Conservation (phyloP, 1,284 basidiomycete species). For the Hemileia vastatrix region DNA sequence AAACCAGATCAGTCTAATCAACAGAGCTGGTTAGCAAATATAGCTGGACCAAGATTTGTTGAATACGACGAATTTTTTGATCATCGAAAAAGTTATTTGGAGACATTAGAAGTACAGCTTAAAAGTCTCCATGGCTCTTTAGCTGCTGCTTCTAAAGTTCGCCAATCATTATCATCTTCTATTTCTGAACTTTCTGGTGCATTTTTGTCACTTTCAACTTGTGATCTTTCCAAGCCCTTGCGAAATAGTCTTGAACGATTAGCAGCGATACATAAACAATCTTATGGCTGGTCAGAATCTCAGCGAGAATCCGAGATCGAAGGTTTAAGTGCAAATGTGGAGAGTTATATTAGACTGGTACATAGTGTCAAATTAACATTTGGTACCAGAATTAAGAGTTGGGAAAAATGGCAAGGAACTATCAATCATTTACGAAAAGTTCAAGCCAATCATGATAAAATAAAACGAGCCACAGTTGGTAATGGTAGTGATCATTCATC, state of each 20-base stretch:
- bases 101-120: constrained; percentile 79
- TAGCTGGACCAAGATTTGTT: constrained; percentile 72
- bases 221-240: constrained; percentile 42
- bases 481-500: constrained; percentile 16
- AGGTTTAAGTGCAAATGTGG: constrained; percentile 57
- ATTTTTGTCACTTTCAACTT: constrained; percentile 40
- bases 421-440: constrained; percentile 18
- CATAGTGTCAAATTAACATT: constrained; percentile 16
- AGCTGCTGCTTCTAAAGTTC: constrained; percentile 67
- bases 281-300: constrained; percentile 31
- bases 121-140: constrained; percentile 75
- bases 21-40: constrained; percentile 60
- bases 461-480: constrained; percentile 6
- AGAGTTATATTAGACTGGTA: constrained; percentile 43
- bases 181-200: constrained; percentile 38
- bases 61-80: constrained; percentile 99
- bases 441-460: constrained; percentile 19
- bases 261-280: constrained; percentile 39
- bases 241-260: constrained; percentile 44
- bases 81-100: constrained; percentile 70
- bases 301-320: constrained; percentile 39
- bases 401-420: constrained; percentile 19
- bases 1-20: constrained; percentile 51
- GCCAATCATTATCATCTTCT: constrained; percentile 49
- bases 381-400: constrained; percentile 17